Evolutionary conservation across 495 filamentous ascomycete species (phyloP).

Genomic region (Aspergillus asperescens): DNA sequence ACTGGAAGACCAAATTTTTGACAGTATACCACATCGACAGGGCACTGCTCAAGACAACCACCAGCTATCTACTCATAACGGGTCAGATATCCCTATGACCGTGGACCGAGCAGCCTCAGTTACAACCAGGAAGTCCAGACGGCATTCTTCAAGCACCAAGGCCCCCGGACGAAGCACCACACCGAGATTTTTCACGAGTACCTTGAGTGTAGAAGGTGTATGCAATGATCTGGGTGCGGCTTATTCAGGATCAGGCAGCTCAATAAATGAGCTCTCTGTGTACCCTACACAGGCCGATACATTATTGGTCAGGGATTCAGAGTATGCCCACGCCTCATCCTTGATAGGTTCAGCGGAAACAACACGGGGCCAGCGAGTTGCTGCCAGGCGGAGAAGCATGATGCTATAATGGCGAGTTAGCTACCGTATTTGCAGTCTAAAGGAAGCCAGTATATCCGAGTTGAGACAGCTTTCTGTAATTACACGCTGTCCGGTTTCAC

Average conservation of each 20-base stretch:
- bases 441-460: too few species aligned
- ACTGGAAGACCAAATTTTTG: not conserved
- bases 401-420: conserved; percentile 32
- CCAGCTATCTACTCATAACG: not conserved
- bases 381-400: conserved; percentile 48
- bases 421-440: not conserved
- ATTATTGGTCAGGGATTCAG: not conserved
- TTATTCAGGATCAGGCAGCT: not conserved
- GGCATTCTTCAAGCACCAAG: conserved; percentile 38
- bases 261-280: not conserved
- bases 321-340: not conserved
- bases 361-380: conserved; percentile 32
- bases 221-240: not conserved
- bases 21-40: not conserved
- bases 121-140: conserved; percentile 27
- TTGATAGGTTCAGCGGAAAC: conserved; percentile 14
- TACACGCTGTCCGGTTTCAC: not conserved
- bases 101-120: conserved; percentile 10
- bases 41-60: not conserved
- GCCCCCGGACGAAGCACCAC: conserved; percentile 5
- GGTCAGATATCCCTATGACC: not conserved
- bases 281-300: not conserved
- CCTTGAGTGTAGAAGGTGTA: conserved; percentile 7
- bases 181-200: conserved; percentile 7
- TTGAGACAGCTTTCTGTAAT: not conserved